A percentile compares a stretch with the other conserved stretches of the same genome.
phyloP scores from a whole-genome alignment of 352 stramenopile genomes.

The Aphanomyces stellatus region DNA sequence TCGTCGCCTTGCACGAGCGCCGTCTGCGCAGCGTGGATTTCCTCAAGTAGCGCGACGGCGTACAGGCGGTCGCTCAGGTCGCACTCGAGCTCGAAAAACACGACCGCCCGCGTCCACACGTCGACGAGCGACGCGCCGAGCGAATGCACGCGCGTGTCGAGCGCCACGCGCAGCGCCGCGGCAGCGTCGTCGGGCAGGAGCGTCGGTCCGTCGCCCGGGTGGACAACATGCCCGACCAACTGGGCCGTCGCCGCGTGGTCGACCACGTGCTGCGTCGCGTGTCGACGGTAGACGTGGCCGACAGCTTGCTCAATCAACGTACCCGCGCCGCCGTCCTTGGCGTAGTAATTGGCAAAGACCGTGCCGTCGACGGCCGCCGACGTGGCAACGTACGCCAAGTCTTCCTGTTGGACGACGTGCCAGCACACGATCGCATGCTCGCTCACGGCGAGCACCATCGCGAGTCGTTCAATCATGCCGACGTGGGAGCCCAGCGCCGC shows the following conservation, averaged over 20 bases:
- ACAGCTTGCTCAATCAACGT: background rate
- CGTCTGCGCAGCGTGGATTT: background rate
- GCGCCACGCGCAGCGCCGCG: no score
- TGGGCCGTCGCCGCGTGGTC: no score
- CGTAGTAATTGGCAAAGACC: constrained; percentile 3
- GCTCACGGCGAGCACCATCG: constrained; percentile 33
- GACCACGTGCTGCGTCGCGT: no score
- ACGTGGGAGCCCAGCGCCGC: background rate
- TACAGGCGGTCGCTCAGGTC: background rate
- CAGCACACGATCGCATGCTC: constrained; percentile 39
- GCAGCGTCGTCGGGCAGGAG: background rate
- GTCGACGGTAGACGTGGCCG: background rate
- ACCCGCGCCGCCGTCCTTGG: background rate
- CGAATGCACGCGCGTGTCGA: background rate
- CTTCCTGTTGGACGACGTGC: constrained; percentile 34
- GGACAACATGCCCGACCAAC: no score
- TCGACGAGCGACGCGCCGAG: background rate
- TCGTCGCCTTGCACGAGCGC: background rate
- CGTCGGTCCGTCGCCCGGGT: background rate
- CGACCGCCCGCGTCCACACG: background rate
- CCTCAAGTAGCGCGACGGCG: background rate
- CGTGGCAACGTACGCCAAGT: constrained; percentile 22
- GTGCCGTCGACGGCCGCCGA: background rate
- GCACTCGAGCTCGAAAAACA: background rate
- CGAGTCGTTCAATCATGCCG: background rate